Evolutionary conservation across 257 asterid species (phyloP), one percentile per base, ranked within the genome.

Genomic region (Ilex aquifolium): DNA sequence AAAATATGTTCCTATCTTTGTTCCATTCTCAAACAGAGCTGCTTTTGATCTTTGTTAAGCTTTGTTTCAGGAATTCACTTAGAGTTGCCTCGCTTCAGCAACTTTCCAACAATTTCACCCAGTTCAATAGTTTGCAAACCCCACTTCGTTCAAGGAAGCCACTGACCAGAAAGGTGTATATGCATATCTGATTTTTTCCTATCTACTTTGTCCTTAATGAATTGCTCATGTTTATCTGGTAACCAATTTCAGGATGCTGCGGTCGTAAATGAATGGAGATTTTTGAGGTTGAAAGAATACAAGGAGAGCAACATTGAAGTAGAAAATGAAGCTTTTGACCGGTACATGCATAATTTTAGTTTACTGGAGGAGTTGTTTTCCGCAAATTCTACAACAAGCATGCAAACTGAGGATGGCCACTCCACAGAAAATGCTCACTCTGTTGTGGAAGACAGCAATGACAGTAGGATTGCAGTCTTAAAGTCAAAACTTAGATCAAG

Each of bases 181-280:
- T 44, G 10, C 57, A 31, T 27, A 16, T 57, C 68, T 51, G 15
- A 46, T 31, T 11, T 29, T 11, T 69, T 59, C 32, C 51, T 16
- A 30, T 69, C 14, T 53, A 21, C 16, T 21, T 63, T 63, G 5
- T 65, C 53, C 51, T 66, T 60, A 48, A 32, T 2, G 42, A 57
- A 55, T 15, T 13, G 53, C 59, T 60, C 58, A 63, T 66, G 46
- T 42, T 65, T 61, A 54, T 42, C 50, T 46, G 51, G 21, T 54
- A 56, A 21, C 60, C 27, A 27, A 75, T 62, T 60, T 60, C 83
- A 90, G 96, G 99, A 93, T 46, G 97, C 99, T 17, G 87, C 80
- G 74, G 73, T 82, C 66, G 77, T 87, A 71, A 93, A 90, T 2
- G 92, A 93, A 67, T 90, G 97, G 97, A 93, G 97, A 77, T 93